These are phyloP conservation scores for Pyricularia pennisetigena DNA, from an alignment of 2,329 filamentous ascomycete species.

Conservation along the genomic window DNA sequence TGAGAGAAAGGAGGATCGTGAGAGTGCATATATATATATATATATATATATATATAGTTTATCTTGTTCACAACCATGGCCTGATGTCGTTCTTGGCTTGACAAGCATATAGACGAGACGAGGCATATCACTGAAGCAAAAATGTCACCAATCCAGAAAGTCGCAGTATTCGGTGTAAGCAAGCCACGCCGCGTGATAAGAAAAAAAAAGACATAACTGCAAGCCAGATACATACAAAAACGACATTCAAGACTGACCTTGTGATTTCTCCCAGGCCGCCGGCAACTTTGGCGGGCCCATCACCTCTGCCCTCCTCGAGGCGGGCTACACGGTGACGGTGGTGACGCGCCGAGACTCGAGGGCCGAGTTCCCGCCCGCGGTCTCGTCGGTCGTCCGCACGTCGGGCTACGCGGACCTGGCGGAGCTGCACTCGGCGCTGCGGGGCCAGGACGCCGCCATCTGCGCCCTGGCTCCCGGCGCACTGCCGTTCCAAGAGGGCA, in stretches of 20 bases:
- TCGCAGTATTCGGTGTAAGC: constrained; percentile 13
- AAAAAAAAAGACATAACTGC: too few species aligned
- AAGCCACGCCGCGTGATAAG: background rate
- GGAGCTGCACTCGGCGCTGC: constrained; percentile 30
- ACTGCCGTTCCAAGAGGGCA: constrained; percentile 33
- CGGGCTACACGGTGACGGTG: constrained; percentile 36
- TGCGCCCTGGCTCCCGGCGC: constrained; percentile 31
- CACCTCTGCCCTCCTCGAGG: constrained; percentile 17
- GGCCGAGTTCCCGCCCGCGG: constrained; percentile 23
- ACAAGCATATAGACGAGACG: background rate
- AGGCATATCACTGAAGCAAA: background rate
- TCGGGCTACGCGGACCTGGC: background rate
- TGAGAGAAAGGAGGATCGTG: background rate
- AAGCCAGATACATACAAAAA: background rate
- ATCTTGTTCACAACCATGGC: background rate
- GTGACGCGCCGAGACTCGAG: constrained; percentile 35
- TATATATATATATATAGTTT: background rate
- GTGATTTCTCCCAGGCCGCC: constrained; percentile 16
- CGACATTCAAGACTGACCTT: background rate
- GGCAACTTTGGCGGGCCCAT: constrained; percentile 19
- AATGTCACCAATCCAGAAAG: constrained; percentile 7
- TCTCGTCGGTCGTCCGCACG: constrained; percentile 17
- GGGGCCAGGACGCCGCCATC: constrained; percentile 45
- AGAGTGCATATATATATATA: background rate
- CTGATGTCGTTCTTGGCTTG: background rate